These are phyloP conservation scores for Rubia peregrina DNA, from an alignment of 305 asterid species.

Conservation along the genomic window DNA sequence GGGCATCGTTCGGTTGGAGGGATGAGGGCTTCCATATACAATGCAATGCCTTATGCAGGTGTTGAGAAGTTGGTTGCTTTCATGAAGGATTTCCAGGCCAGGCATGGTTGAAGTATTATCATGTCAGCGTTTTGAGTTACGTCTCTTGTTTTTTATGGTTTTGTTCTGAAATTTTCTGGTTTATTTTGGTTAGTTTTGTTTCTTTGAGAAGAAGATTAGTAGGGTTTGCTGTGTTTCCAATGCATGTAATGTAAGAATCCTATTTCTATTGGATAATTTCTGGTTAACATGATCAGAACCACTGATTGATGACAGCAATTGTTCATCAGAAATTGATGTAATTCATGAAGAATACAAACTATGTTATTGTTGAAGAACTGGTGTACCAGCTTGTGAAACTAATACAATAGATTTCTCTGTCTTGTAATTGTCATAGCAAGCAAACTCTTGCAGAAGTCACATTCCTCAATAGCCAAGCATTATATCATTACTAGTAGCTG, in stretches of 20 bases:
- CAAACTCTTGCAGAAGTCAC: neutral
- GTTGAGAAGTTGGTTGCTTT: constrained; percentile 78
- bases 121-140: neutral
- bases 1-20: constrained; percentile 96
- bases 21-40: constrained; percentile 94
- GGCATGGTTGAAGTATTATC: constrained; percentile 34
- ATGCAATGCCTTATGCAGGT: constrained; percentile 93
- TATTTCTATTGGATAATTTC: neutral
- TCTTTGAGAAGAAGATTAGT: neutral
- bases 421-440: neutral
- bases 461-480: neutral
- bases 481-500: neutral
- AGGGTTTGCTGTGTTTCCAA: neutral
- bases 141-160: neutral
- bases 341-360: neutral
- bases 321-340: neutral
- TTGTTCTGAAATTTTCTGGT: neutral
- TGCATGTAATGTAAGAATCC: neutral
- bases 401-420: neutral
- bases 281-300: neutral
- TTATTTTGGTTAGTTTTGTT: neutral
- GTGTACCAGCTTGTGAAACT: neutral
- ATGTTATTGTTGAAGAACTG: neutral
- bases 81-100: constrained; percentile 92
- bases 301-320: neutral